These are phyloP conservation scores for Aspergillus hiratsukae DNA, from an alignment of 2,329 filamentous ascomycete species.

Conservation along the genomic window DNA sequence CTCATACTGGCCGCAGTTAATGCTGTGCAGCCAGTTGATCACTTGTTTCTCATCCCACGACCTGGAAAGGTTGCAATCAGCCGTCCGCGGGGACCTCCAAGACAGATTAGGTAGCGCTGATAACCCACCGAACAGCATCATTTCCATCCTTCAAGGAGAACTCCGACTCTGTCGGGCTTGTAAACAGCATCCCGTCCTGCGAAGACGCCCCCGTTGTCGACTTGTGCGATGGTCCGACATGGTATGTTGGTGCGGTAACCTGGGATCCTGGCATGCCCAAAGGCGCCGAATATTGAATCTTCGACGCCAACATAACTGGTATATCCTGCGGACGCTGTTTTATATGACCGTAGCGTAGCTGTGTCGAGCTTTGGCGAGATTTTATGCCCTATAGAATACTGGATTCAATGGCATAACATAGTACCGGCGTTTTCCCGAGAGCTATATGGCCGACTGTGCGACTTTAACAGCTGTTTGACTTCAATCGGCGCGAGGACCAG, in stretches of 20 bases:
- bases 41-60: slow-evolving; percentile 88
- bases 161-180: slow-evolving; percentile 85
- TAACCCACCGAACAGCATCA: slow-evolving; percentile 64
- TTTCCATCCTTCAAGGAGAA: slow-evolving; percentile 72
- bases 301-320: slow-evolving; percentile 39
- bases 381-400: background rate
- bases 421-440: background rate
- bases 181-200: slow-evolving; percentile 48
- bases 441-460: background rate
- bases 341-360: background rate
- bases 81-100: background rate
- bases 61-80: slow-evolving; percentile 34
- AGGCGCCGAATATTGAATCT: slow-evolving; percentile 33
- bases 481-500: background rate
- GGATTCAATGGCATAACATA: background rate
- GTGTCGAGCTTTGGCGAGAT: background rate
- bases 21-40: slow-evolving; percentile 81
- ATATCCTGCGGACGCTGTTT: background rate
- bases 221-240: slow-evolving; percentile 26
- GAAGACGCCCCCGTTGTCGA: slow-evolving; percentile 24
- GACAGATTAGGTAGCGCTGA: background rate
- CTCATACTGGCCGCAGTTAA: slow-evolving; percentile 93
- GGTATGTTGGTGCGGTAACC: slow-evolving; percentile 30
- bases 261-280: slow-evolving; percentile 31
- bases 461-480: background rate